Base-by-base conservation (phyloP, 2,329 filamentous ascomycete species). In the Zymoseptoria crescenta region DNA sequence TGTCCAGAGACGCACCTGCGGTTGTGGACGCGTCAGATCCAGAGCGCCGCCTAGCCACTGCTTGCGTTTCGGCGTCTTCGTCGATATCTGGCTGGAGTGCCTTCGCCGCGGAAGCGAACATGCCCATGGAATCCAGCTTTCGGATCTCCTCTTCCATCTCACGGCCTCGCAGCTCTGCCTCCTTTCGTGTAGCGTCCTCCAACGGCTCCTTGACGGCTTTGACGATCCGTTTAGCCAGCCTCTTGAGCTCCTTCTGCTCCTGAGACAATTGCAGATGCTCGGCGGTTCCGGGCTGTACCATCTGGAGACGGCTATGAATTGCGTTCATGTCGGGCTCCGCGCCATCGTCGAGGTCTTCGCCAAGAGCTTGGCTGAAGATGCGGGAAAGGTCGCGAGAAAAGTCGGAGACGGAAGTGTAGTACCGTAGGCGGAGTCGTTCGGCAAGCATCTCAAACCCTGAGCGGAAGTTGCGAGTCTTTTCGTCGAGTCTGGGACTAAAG, bases 211-310 rank as follows among this genome's bases (percentile, higher is more conserved):
- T 89, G 30, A 96, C 82, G 0, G 86, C 84, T 72, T 91, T 95
- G 65, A 96, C 82, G 62, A 96, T 96, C 27, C 91, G 85, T 74
- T 95, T 96, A 24, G 89, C 91, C n/a, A 96, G 78, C 66, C 87
- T 88, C 68, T 89, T 88, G 62, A 88, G 85, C 66, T 96, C 89
- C 59, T 89, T 88, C 61, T 91, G 84, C 67, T 96, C 91, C 8
- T 80, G 65, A 1, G 73, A 76, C 53, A 80, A 67, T 6, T 71
- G 72, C 60, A 70, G 71, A 59, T 78, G 75, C 20, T 74, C 72
- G 5, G 72, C 70, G 35, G 70, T 74, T 20, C 69, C 70, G 20
- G 71, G 65, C 41, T 65, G 66, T 27, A 68, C 62, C 27, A 72
- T 68, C 54, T 72, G 72, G n/a, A 76, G 66, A 56, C 77, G 75